Base-by-base conservation (phyloP, 768 basidiomycete genomes). In the Obba rivulosa region DNA sequence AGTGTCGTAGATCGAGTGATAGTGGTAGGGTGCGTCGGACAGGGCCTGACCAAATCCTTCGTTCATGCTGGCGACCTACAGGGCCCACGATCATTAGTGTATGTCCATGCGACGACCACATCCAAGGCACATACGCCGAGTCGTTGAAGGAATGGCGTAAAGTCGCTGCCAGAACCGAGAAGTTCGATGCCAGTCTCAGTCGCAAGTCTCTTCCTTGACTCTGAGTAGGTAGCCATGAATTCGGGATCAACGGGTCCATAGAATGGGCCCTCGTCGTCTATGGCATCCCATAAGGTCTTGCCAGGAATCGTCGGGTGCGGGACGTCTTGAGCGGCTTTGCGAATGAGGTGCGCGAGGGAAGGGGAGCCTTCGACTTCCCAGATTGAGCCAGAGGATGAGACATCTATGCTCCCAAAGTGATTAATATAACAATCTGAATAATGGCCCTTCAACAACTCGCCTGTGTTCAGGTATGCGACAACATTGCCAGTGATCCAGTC, bases 91-190 rank as follows among this genome's bases (percentile, higher is more conserved):
- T n/a, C n/a, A 72, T 62, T 76, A 50, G 43, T 44, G n/a, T 34
- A 8, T 24, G 16, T n/a, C 14, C 13, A n/a, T 16, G 22, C 2
- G 11, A 66, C 56, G 8, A 51, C 48, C 65, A 58, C 2, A 22
- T 39, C 9, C 2, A 14, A 8, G 18, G 57, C 3, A 49, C 79
- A 68, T 45, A 86, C 77, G 2, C 86, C 86, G 48, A 84, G 72
- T 34, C 81, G 72, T 64, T 97, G 90, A 58, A 98, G 66, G 72
- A 97, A 96, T 11, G 90, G 85, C 1, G 94, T 96, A 54, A 75
- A 97, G 64, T 97, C 95, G 49, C 88, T 91, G 21, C 91, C 91
- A 45, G 84, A 88, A 38, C 91, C 91, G 18, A 92, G 68, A 14
- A 87, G 77, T 0, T 28, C 23, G 38, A 92, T 64, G 18, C 73